Percentiles rank a stretch among this genome's conserved stretches.
phyloP scores from a whole-genome alignment of 2,329 filamentous ascomycete genomes.

The Aspergillus sclerotialis region DNA sequence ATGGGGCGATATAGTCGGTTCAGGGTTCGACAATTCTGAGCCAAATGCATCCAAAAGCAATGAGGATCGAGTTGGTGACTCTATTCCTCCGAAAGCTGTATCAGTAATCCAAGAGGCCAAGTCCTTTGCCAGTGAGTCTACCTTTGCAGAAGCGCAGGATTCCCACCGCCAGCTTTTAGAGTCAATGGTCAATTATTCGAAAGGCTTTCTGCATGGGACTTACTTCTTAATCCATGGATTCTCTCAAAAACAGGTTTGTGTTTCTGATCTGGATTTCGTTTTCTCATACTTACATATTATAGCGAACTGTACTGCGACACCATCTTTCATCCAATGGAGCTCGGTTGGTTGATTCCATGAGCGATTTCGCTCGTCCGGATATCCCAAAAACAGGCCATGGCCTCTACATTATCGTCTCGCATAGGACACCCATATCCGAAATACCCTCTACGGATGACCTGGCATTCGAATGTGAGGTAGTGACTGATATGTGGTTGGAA shows the following conservation, averaged over 20 bases:
- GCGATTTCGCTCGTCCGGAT: constrained; percentile 26
- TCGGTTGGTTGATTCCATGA: constrained; percentile 26
- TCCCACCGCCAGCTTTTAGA: constrained; percentile 11
- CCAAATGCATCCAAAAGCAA: constrained; percentile 18
- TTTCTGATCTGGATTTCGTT: constrained; percentile 14
- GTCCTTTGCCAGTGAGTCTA: constrained; percentile 33
- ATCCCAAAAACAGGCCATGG: constrained; percentile 27
- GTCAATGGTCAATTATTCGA: constrained; percentile 21
- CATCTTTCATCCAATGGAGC: constrained; percentile 37
- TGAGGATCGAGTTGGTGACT: constrained; percentile 15
- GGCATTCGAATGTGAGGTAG: constrained; percentile 41
- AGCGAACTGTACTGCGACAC: constrained; percentile 32
- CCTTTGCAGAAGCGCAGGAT: constrained; percentile 21
- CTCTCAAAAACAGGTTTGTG: constrained; percentile 43
- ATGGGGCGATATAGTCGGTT: constrained; percentile 82
- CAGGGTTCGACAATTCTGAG: constrained; percentile 22
- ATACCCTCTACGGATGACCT: constrained; percentile 34
- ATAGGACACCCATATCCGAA: constrained; percentile 24
- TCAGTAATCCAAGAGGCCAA: constrained; percentile 25
- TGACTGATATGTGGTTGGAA: constrained; percentile 94
- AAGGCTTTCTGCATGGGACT: constrained; percentile 48
- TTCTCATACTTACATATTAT: constrained; percentile 6
- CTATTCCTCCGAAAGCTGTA: constrained; percentile 8
- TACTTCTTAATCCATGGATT: constrained; percentile 58
- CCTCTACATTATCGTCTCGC: constrained; percentile 35